A percentile compares a stretch with the other conserved stretches of the same genome.
Conservation (phyloP, 345 rosid genomes). For the Ailanthus altissimus region DNA sequence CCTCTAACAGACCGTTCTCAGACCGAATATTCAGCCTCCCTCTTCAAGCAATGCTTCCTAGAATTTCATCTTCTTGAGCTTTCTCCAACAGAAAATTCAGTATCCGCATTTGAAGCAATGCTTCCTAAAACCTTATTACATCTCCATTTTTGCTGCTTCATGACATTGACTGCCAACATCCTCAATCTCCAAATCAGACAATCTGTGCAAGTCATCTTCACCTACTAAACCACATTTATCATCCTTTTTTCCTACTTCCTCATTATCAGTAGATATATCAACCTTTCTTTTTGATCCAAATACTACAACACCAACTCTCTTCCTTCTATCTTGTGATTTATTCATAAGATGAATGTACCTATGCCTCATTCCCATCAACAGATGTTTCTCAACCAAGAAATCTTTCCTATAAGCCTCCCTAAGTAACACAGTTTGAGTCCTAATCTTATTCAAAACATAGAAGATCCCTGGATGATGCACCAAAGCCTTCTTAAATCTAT, state of each 20-base stretch:
- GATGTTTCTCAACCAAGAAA: conserved; percentile 67
- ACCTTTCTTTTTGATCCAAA: conserved; percentile 9
- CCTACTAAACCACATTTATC: not conserved
- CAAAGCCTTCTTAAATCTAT: conserved; percentile 63
- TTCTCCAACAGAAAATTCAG: not conserved
- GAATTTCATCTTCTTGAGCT: not conserved
- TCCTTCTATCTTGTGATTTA: conserved; percentile 28
- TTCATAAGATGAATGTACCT: conserved; percentile 73
- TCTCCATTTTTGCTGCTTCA: not conserved
- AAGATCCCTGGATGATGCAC: conserved; percentile 83
- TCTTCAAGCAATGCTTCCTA: not conserved
- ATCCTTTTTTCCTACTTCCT: not conserved
- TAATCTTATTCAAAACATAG: conserved; percentile 74
- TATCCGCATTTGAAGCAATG: not conserved
- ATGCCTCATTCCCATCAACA: conserved; percentile 80
- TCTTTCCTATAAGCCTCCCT: conserved; percentile 74
- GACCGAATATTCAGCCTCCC: not conserved
- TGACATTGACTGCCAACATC: not conserved
- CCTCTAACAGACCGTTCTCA: not conserved
- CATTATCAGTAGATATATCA: not conserved
- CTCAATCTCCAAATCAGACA: not conserved
- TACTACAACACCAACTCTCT: conserved; percentile 6
- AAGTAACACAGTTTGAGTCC: conserved; percentile 79
- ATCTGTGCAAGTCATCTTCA: not conserved
- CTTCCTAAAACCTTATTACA: not conserved